Conservation (phyloP, 371 early-diverging fungal species). For the Mycotypha africana region DNA sequence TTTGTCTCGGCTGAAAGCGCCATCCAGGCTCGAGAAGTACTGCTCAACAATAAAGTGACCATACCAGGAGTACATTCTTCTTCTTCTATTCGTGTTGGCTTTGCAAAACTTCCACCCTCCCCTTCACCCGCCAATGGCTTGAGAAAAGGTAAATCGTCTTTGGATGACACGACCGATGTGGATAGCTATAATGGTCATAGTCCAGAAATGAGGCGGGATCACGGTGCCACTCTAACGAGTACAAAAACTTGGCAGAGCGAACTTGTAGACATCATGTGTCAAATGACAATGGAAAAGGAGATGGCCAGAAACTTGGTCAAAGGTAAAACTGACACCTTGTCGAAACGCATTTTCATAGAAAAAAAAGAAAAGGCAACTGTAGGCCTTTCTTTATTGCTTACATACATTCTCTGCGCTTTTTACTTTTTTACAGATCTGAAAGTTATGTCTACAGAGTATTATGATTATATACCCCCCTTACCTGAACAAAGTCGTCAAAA, state of each 20-base stretch:
- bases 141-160: conserved; percentile 9
- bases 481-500: conserved; percentile 62
- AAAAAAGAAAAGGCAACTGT: too few relatives aligned
- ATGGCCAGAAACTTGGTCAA: conserved; percentile 8
- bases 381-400: too few relatives aligned
- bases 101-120: conserved; percentile 88
- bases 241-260: conserved; percentile 26
- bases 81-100: conserved; percentile 81
- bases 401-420: too few relatives aligned
- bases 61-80: conserved; percentile 75
- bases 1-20: conserved; percentile 87
- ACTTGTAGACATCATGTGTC: conserved; percentile 24
- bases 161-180: conserved; percentile 12
- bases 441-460: conserved; percentile 35
- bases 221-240: too few relatives aligned
- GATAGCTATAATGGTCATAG: too few relatives aligned
- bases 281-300: conserved; percentile 15
- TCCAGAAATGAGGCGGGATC: too few relatives aligned
- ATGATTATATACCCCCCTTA: conserved; percentile 62
- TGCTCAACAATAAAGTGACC: conserved; percentile 82
- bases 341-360: too few relatives aligned
- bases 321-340: too few relatives aligned
- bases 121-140: too few relatives aligned
- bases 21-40: conserved; percentile 76
- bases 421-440: too few relatives aligned